A percentile compares a stretch with the other conserved stretches of the same genome.
These are phyloP conservation scores for Onygenales sp. DNA, from an alignment of 2,329 filamentous ascomycete species.

Conservation along the genomic window DNA sequence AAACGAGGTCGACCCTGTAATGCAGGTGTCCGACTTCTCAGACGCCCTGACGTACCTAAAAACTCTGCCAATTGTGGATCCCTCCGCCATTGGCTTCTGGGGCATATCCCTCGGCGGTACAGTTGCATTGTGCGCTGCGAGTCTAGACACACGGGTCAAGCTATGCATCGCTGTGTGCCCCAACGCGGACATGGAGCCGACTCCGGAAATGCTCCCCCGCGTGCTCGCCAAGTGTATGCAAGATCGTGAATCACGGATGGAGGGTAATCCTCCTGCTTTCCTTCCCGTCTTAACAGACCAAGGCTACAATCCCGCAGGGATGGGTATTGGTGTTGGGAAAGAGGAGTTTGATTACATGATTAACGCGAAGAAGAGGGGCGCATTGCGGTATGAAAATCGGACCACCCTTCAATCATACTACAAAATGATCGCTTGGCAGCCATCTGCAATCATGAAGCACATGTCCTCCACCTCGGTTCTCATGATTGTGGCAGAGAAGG, in stretches of 20 bases:
- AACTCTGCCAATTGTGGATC: conserved; percentile 16
- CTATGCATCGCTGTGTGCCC: conserved; percentile 17
- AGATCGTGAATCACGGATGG: conserved; percentile 29
- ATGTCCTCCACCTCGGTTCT: conserved; percentile 16
- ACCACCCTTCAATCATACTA: conserved; percentile 23
- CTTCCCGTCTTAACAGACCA: conserved; percentile 25
- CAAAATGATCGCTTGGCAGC: conserved; percentile 15
- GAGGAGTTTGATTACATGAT: conserved; percentile 11
- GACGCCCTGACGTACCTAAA: conserved; percentile 26
- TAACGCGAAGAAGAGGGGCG: conserved; percentile 4
- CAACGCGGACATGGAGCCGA: conserved; percentile 6
- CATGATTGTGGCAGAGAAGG: conserved; percentile 19
- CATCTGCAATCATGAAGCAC: conserved; percentile 10
- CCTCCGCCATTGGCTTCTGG: conserved; percentile 24
- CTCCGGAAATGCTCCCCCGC: conserved; percentile 4
- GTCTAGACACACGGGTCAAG: conserved; percentile 21
- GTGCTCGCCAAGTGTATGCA: conserved; percentile 22
- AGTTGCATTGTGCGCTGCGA: conserved; percentile 17
- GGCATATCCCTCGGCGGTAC: conserved; percentile 22
- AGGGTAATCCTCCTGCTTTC: conserved; percentile 27
- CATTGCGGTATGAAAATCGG: conserved; percentile 4
- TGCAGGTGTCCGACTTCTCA: conserved; percentile 23
- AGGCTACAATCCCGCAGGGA: conserved; percentile 17
- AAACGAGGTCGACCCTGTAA: conserved; percentile 20
- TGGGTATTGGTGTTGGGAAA: conserved; percentile 10